Percentiles rank a stretch among this genome's conserved stretches.
Conservation (phyloP, 108 stramenopile species). For the Mediolabrus comicus region DNA sequence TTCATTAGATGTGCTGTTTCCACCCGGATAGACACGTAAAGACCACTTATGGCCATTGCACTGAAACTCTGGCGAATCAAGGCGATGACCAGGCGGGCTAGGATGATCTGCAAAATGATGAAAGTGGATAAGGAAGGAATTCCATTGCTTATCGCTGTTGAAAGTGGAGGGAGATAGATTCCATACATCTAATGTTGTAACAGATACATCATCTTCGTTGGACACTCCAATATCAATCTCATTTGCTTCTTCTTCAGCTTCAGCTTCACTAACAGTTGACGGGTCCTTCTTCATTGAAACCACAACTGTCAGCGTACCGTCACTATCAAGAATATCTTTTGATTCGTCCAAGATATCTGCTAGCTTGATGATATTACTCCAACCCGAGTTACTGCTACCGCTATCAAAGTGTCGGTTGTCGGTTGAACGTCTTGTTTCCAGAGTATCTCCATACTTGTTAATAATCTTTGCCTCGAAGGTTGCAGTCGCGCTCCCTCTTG, state of each 20-base stretch:
- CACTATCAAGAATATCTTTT: not conserved
- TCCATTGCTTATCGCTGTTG: not conserved
- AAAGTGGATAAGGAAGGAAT: not conserved
- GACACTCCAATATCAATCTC: too few relatives aligned
- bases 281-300: too few relatives aligned
- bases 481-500: not conserved
- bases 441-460: not conserved
- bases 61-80: not conserved
- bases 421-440: not conserved
- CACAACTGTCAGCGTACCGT: not conserved
- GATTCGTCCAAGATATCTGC: not conserved
- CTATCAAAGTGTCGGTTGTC: not conserved
- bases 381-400: not conserved
- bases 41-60: conserved; percentile 4
- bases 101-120: not conserved
- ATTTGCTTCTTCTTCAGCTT: too few relatives aligned
- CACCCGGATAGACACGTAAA: not conserved
- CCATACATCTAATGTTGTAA: not conserved
- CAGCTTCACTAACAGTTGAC: too few relatives aligned
- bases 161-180: not conserved
- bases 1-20: not conserved
- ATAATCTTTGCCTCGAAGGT: not conserved
- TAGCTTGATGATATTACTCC: not conserved
- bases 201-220: not conserved
- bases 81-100: not conserved